These are phyloP conservation scores for Laguncularia racemosa DNA, from an alignment of 345 rosid genomes.

Conservation along the genomic window DNA sequence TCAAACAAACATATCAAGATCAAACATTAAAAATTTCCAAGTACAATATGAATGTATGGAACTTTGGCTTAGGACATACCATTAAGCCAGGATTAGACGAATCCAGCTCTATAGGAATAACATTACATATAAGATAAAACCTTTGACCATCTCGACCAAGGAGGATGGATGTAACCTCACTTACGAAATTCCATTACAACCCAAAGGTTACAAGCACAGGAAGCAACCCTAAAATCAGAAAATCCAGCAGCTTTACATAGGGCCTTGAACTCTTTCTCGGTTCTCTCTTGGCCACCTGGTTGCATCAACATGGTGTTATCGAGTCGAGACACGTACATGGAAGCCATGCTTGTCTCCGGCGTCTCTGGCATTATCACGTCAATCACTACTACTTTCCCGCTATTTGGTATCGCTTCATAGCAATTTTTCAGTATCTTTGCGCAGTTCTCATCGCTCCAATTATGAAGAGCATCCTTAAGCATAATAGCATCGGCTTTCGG, in stretches of 20 bases:
- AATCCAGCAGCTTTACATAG: constrained; percentile 15
- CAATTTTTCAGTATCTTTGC: constrained; percentile 15
- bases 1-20: no score
- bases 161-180: not conserved
- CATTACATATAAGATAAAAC: no score
- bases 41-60: no score
- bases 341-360: constrained; percentile 7
- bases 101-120: no score
- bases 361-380: constrained; percentile 18
- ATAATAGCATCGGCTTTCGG: constrained; percentile 23
- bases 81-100: no score
- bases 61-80: no score
- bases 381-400: constrained; percentile 16
- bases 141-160: no score
- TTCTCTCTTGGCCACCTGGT: constrained; percentile 20
- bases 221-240: constrained; percentile 10
- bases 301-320: constrained; percentile 19
- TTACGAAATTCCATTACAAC: constrained; percentile 20
- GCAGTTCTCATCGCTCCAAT: constrained; percentile 20
- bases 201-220: constrained; percentile 14
- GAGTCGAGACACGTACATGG: constrained; percentile 12
- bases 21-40: no score
- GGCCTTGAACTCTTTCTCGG: constrained; percentile 9
- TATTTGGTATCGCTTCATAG: constrained; percentile 9
- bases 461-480: constrained; percentile 21